A percentile compares a stretch with the other conserved stretches of the same genome.
Conservation (phyloP, 805 yeast genomes). For the Candida taoyuanica region DNA sequence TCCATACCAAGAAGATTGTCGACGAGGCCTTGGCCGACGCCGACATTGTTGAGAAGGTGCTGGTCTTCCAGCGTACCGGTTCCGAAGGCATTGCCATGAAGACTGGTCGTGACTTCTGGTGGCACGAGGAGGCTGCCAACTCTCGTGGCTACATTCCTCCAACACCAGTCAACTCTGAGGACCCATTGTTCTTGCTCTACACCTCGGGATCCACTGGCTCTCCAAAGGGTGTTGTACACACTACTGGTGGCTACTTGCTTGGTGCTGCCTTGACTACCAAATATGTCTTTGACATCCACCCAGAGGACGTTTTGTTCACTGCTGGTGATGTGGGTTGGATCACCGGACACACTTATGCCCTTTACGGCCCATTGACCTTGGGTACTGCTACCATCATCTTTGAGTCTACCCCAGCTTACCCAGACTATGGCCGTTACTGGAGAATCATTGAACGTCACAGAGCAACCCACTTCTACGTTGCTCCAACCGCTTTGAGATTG, state of each 20-base stretch:
- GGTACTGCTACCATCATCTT: conserved; percentile 80
- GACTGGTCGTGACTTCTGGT: conserved; percentile 57
- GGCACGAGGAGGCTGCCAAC: conserved; percentile 67
- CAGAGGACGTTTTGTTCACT: conserved; percentile 70
- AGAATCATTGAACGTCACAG: conserved; percentile 65
- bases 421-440: conserved; percentile 77
- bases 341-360: conserved; percentile 81
- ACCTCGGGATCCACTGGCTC: conserved; percentile 88
- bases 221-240: conserved; percentile 82
- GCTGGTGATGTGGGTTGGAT: conserved; percentile 94
- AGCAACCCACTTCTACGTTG: conserved; percentile 77
- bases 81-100: conserved; percentile 8
- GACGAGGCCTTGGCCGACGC: conserved; percentile 54
- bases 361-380: conserved; percentile 71
- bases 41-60: conserved; percentile 59
- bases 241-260: conserved; percentile 74
- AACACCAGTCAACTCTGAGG: conserved; percentile 72
- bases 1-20: conserved; percentile 75
- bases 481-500: conserved; percentile 78
- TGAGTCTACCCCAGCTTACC: conserved; percentile 87
- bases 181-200: conserved; percentile 73
- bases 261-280: conserved; percentile 72
- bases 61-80: conserved; percentile 74
- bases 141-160: conserved; percentile 70
- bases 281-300: conserved; percentile 72